These are phyloP conservation scores for Wickerhamomyces mucosus DNA, from an alignment of 805 yeast species.

Conservation along the genomic window DNA sequence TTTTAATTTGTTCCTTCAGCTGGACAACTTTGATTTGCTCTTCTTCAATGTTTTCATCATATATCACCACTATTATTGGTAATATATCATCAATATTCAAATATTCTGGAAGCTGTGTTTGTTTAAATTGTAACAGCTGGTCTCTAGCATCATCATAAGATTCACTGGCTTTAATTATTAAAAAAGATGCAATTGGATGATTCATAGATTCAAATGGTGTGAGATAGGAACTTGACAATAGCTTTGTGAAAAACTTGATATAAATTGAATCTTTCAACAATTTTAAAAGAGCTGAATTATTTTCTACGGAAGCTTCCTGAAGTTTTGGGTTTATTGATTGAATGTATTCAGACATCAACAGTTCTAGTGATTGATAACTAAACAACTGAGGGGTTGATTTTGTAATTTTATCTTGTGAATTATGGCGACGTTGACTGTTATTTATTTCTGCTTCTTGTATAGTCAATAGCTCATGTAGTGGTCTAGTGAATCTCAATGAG, in stretches of 20 bases:
- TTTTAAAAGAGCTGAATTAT: constrained; percentile 18
- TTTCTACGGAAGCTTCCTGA: constrained; percentile 2
- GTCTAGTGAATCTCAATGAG: constrained; percentile 43
- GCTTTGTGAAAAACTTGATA: constrained; percentile 44
- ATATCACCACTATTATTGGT: constrained; percentile 41
- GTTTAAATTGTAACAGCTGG: constrained; percentile 43
- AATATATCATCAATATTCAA: constrained; percentile 56
- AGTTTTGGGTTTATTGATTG: constrained; percentile 18
- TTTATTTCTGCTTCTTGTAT: constrained; percentile 15
- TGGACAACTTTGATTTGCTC: constrained; percentile 34
- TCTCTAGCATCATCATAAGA: constrained; percentile 47
- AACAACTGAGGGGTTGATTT: constrained; percentile 21
- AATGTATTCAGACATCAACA: constrained; percentile 25
- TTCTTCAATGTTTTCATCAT: constrained; percentile 34
- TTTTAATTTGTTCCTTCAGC: constrained; percentile 25
- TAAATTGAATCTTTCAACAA: constrained; percentile 40
- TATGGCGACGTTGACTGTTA: neutral
- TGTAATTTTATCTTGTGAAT: too few relatives aligned
- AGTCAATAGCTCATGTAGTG: constrained; percentile 26
- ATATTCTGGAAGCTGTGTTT: constrained; percentile 44
- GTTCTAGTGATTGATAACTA: constrained; percentile 27
- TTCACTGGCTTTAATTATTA: constrained; percentile 52
- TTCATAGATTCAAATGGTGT: constrained; percentile 79
- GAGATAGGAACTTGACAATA: constrained; percentile 48
- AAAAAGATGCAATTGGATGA: constrained; percentile 74